These are phyloP conservation scores for Murraya paniculata DNA, from an alignment of 345 rosid species.

Conservation along the genomic window DNA sequence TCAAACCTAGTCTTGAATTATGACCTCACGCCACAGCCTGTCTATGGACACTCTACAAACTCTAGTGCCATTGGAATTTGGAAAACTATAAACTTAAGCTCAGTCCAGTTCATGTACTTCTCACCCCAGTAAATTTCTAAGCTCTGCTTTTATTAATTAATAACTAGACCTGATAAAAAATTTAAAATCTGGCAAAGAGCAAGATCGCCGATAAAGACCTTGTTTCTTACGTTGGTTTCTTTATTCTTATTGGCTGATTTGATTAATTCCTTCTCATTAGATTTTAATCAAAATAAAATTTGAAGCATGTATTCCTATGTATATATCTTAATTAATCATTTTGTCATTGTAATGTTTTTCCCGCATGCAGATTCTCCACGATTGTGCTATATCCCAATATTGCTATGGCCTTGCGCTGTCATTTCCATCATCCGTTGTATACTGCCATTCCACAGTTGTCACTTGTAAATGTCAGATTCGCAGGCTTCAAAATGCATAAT, in stretches of 20 bases:
- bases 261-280: not conserved
- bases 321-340: no score
- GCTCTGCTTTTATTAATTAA: not conserved
- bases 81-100: not conserved
- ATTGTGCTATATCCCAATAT: not conserved
- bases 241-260: not conserved
- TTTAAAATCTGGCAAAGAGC: not conserved
- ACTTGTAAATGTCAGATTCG: not conserved
- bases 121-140: not conserved
- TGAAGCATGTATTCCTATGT: not conserved
- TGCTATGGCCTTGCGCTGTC: not conserved
- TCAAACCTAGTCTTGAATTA: not conserved
- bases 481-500: not conserved
- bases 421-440: not conserved
- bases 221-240: not conserved
- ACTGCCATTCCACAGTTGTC: not conserved
- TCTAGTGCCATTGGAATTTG: not conserved
- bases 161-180: not conserved
- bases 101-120: not conserved
- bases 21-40: not conserved
- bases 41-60: no score
- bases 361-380: constrained; percentile 7
- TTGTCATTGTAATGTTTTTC: not conserved
- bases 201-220: not conserved
- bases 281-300: not conserved